Conservation (phyloP, 345 rosid species). For the Mercurialis annua region DNA sequence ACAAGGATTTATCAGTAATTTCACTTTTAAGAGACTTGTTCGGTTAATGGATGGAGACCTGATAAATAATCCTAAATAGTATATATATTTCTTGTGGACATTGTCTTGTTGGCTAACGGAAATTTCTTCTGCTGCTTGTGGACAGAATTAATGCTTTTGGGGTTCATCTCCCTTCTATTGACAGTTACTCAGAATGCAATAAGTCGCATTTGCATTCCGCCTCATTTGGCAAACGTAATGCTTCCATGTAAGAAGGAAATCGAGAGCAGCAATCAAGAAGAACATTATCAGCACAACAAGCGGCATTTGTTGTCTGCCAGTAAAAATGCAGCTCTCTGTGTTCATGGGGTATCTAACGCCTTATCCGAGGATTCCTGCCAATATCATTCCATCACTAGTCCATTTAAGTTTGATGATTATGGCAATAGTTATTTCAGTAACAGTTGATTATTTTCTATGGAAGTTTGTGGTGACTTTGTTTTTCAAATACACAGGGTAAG, state of each 20-base stretch:
- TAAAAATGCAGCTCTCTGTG: slow-evolving; percentile 30
- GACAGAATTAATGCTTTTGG: slow-evolving; percentile 90
- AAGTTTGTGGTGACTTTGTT: not conserved
- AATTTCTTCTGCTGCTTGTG: slow-evolving; percentile 20
- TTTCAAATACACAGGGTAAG: slow-evolving; percentile 49
- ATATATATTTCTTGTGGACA: not conserved
- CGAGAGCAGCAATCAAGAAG: slow-evolving; percentile 26
- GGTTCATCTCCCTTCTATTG: slow-evolving; percentile 79
- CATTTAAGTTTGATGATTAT: slow-evolving; percentile 1
- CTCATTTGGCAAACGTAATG: slow-evolving; percentile 47
- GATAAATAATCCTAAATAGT: no score
- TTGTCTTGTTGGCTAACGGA: slow-evolving; percentile 13
- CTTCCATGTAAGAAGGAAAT: slow-evolving; percentile 61
- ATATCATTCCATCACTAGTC: not conserved
- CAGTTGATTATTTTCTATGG: no score
- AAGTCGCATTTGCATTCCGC: slow-evolving; percentile 57
- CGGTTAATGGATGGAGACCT: no score
- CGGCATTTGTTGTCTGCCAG: slow-evolving; percentile 42
- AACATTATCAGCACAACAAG: slow-evolving; percentile 27
- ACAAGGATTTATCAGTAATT: no score
- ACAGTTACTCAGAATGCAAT: slow-evolving; percentile 58
- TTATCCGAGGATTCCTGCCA: not conserved
- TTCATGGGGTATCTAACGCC: slow-evolving; percentile 28
- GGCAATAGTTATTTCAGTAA: not conserved
- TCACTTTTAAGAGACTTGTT: no score